Evolutionary conservation across 1,284 basidiomycete species (phyloP).

Genomic region (Cryptococcus sp.): DNA sequence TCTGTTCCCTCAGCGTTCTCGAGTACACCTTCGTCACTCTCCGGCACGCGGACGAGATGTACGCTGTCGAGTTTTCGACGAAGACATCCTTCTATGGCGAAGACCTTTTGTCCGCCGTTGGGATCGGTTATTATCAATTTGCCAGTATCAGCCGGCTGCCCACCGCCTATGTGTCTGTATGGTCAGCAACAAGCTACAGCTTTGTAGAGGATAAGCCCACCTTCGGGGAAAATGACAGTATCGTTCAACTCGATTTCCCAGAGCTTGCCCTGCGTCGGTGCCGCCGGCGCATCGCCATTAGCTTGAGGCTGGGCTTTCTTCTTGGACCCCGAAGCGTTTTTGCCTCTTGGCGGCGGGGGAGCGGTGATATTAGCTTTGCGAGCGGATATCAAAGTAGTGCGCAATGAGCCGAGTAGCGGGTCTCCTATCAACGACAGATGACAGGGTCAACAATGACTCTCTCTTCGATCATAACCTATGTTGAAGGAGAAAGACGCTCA

Average conservation of each 20-base stretch:
- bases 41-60: constrained; percentile 66
- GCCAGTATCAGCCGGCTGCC: constrained; percentile 80
- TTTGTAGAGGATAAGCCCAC: constrained; percentile 22
- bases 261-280: constrained; percentile 26
- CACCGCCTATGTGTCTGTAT: constrained; percentile 60
- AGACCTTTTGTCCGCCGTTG: constrained; percentile 51
- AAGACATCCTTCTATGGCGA: constrained; percentile 70
- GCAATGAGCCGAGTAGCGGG: constrained; percentile 43
- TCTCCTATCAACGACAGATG: constrained; percentile 37
- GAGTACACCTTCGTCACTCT: constrained; percentile 59
- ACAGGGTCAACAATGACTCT: not conserved
- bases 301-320: constrained; percentile 8
- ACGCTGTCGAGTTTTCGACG: constrained; percentile 73
- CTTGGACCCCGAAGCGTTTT: constrained; percentile 29
- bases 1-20: constrained; percentile 54
- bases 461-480: too few relatives aligned
- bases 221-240: constrained; percentile 83
- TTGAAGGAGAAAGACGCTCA: constrained; percentile 18
- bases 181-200: constrained; percentile 7
- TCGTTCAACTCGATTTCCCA: constrained; percentile 68
- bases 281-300: constrained; percentile 6
- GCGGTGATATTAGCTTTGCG: constrained; percentile 28
- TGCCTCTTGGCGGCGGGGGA: constrained; percentile 42
- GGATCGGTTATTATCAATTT: constrained; percentile 54
- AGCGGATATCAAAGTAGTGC: constrained; percentile 33